Evolutionary conservation across 2,329 filamentous ascomycete genomes (phyloP).

Genomic region (Magnaporthiopsis incrustans): DNA sequence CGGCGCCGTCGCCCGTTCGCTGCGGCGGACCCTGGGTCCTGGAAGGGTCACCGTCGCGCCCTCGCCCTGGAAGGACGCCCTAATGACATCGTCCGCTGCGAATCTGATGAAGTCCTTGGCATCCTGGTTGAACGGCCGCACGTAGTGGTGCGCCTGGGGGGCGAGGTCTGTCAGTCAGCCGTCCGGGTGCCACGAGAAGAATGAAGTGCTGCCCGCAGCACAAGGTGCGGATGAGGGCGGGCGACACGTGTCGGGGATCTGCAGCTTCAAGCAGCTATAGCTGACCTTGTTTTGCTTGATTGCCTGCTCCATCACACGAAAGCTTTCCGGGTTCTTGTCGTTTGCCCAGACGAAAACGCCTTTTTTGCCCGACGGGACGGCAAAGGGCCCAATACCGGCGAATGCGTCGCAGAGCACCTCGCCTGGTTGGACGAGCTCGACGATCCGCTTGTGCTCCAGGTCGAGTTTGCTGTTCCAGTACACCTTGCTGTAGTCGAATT

Average conservation of each 20-base stretch:
- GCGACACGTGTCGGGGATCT: no score
- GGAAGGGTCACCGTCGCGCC: slow-evolving; percentile 37
- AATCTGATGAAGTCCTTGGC: slow-evolving; percentile 71
- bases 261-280: slow-evolving; percentile 11
- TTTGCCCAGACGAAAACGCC: slow-evolving; percentile 93
- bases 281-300: slow-evolving; percentile 70
- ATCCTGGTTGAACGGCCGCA: slow-evolving; percentile 73
- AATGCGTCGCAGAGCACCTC: slow-evolving; percentile 94
- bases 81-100: slow-evolving; percentile 54
- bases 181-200: no score
- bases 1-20: slow-evolving; percentile 1
- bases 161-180: no score
- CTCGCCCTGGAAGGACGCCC: slow-evolving; percentile 41
- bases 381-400: slow-evolving; percentile 95
- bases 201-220: no score
- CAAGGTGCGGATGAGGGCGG: no score
- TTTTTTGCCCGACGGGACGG: slow-evolving; percentile 82
- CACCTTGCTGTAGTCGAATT: slow-evolving; percentile 90
- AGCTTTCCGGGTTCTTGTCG: slow-evolving; percentile 90
- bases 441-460: slow-evolving; percentile 77
- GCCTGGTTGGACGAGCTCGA: slow-evolving; percentile 68
- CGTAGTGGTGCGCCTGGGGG: slow-evolving; percentile 40
- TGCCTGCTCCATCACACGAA: slow-evolving; percentile 61
- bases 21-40: slow-evolving; percentile 31
- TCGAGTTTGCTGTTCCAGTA: slow-evolving; percentile 97